These are phyloP conservation scores for Waltergamsia citrina DNA, from an alignment of 2,329 filamentous ascomycete species.

Conservation along the genomic window DNA sequence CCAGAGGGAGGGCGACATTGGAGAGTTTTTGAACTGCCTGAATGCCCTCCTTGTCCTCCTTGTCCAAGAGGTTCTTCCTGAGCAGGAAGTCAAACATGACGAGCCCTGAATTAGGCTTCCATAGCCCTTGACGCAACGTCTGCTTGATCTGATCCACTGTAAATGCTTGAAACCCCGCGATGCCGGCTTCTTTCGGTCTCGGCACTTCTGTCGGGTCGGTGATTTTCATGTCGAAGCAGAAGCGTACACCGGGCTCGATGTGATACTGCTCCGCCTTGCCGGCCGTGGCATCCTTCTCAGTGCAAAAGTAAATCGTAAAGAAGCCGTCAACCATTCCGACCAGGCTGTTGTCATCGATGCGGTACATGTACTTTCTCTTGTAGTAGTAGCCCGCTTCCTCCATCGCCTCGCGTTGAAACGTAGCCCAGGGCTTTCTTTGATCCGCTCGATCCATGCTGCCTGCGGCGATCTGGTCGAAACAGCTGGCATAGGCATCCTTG, in stretches of 20 bases:
- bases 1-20: constrained; percentile 10
- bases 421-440: constrained; percentile 13
- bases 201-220: constrained; percentile 3
- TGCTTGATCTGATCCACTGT: constrained; percentile 18
- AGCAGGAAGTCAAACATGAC: constrained; percentile 27
- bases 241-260: constrained; percentile 26
- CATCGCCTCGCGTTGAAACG: constrained; percentile 20
- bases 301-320: constrained; percentile 20
- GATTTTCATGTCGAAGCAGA: constrained; percentile 23
- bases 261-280: constrained; percentile 18
- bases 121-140: constrained; percentile 15
- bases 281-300: constrained; percentile 18
- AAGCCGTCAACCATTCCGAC: neutral
- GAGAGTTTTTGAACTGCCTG: neutral
- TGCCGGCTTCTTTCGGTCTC: constrained; percentile 11
- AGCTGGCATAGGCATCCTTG: constrained; percentile 19
- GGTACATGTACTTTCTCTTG: neutral
- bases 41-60: constrained; percentile 6
- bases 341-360: neutral
- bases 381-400: constrained; percentile 19
- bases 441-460: constrained; percentile 22
- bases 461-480: constrained; percentile 25
- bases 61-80: constrained; percentile 17
- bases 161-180: constrained; percentile 16
- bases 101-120: constrained; percentile 29